Base-by-base conservation (phyloP, 2,329 filamentous ascomycete species). In the Aspergillus aculeatinus region DNA sequence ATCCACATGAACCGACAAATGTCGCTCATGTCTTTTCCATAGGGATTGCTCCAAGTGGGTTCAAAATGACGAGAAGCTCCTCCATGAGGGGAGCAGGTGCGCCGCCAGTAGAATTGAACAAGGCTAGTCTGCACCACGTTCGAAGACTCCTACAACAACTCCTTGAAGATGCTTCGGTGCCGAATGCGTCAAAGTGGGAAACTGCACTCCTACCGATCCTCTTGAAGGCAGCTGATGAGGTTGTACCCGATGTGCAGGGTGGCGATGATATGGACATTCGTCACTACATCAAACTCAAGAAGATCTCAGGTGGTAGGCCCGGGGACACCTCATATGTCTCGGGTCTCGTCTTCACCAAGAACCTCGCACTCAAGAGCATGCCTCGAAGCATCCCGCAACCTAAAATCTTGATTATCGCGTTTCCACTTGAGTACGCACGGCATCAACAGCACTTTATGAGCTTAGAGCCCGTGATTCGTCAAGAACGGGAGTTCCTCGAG, bases 361-460 rank as follows among this genome's bases (percentile, higher is more conserved):
- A 99, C 65, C 80, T 99, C 54, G 95, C 96, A 0, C 80, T 98
- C 55, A 99, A 99, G 74, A 96, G 90, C 75, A 99, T 99, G 95
- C 89, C 91, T 19, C 86, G 95, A 59, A 91, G 87, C 63, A 95
- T 98, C 63, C 76, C 83, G 12, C 89, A 91, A 57, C 95, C 95
- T 3, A 88, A 92, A 33, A 95, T 99, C 62, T 84, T 96, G 52
- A 91, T 99, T 64, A 89, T 99, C 59, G 94, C 92, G 0, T 99
- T 99, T 71, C 88, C 95, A 0, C 91, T 99, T 60, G 95, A 99
- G 73, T 99, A 99, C 74, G 91, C 96, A 60, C 87, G 95, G 44
- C 92, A 97, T 67, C 89, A 94, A 71, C 86, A 91, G 64, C 93
- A 98, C 73, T 98, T 99, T 74, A 97, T 99, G 93, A 99, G 95